phyloP scores from a whole-genome alignment of 345 rosid species.

The sweet orange (Citrus sinensis) region DVS_A1.0 CM039169.1:33762001-33762500 shows the following conservation, averaged over 20 bases:
- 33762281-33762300: constrained; percentile 44
- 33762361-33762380: constrained; percentile 14
- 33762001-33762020: not conserved
- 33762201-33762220: constrained; percentile 53
- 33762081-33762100: not conserved
- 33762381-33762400: constrained; percentile 55
- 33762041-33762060: not conserved
- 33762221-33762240: constrained; percentile 67
- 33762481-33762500: constrained; percentile 65
- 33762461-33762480: constrained; percentile 56
- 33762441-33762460: constrained; percentile 36
- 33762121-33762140: not conserved
- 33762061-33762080: not conserved
- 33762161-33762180: constrained; percentile 47
- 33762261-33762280: constrained; percentile 41
- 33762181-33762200: constrained; percentile 89
- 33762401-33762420: constrained; percentile 39
- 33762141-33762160: constrained; percentile 12
- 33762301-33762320: constrained; percentile 55
- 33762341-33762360: constrained; percentile 16
- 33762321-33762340: constrained; percentile 17
- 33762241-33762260: constrained; percentile 49
- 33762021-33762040: not conserved
- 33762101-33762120: not conserved
- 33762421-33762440: constrained; percentile 28